Evolutionary conservation across 1,139 yeast genomes (phyloP), one percentile per base, ranked within the genome.

Genomic region (Tardiomyces blankii): DNA sequence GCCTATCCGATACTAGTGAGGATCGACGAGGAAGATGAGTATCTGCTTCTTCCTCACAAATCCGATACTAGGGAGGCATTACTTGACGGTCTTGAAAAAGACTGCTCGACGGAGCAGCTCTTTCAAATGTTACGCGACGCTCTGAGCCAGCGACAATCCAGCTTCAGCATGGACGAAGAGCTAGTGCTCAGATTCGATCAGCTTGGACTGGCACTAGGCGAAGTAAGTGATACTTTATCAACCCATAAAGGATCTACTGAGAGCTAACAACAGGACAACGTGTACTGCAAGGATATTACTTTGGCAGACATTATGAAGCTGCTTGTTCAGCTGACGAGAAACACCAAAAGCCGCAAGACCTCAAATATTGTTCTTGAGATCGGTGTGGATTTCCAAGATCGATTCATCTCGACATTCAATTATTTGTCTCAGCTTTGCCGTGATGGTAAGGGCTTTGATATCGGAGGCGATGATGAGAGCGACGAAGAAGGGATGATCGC

Each of bases 351-450:
- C 11, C 44, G 44, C 2, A 46, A 46, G n/a, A 46, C 39, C 23
- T 49, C 53, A 1, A 35, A 35, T 4, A 3, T 35, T 12, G 27
- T 52, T 1, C 35, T 57, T 5, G 46, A 52, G 39, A 40, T 57
- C 18, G 42, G 42, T 8, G 40, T 54, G 14, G 11, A 23, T 9
- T 28, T 42, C 18, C 57, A 48, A 38, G 48, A 42, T 4, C 53
- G 60, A 21, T 54, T 57, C 35, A 48, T 53, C 23, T 48, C 56
- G 5, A 44, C 41, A 14, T 54, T 53, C 44, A 55, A 57, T 41
- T 44, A 47, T 18, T 45, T 57, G 12, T 47, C 55, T 1, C 50
- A 47, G 19, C 41, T 52, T 5, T 52, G 54, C 19, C 39, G 50
- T 12, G 44, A 46, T 12, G 60, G 60, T 11, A 48, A 51, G 35